Conservation (phyloP, 495 filamentous ascomycete genomes). For the Cladorrhinum samala region DNA sequence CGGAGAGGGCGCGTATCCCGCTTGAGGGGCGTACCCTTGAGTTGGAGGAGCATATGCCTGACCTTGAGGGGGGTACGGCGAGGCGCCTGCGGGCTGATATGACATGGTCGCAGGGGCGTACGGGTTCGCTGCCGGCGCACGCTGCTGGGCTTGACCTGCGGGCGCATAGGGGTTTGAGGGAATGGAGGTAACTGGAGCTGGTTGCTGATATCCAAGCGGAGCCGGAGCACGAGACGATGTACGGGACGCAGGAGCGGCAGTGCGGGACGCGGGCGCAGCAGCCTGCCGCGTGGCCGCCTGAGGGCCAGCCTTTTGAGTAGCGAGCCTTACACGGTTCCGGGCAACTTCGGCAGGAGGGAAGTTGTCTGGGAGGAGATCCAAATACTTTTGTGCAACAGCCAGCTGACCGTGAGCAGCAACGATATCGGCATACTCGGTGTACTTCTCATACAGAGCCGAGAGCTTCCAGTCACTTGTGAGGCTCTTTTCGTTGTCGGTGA, state of each 20-base stretch:
- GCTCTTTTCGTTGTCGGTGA: conserved; percentile 68
- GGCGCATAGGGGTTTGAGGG: conserved; percentile 33
- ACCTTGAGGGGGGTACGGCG: conserved; percentile 28
- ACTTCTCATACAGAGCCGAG: conserved; percentile 82
- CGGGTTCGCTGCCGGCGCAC: conserved; percentile 47
- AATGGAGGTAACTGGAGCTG: conserved; percentile 22
- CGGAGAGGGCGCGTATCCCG: conserved; percentile 30
- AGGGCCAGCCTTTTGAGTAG: conserved; percentile 59
- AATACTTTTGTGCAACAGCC: conserved; percentile 79
- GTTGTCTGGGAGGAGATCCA: conserved; percentile 76
- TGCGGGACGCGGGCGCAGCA: conserved; percentile 15
- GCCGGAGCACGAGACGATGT: conserved; percentile 26
- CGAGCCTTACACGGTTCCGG: conserved; percentile 77
- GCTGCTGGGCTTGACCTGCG: conserved; percentile 26
- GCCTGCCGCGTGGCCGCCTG: conserved; percentile 28
- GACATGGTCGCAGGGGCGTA: conserved; percentile 51
- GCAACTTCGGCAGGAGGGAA: conserved; percentile 88
- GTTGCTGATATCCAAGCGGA: conserved; percentile 35
- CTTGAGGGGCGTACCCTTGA: conserved; percentile 25
- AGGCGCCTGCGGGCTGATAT: conserved; percentile 25
- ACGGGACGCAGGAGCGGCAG: conserved; percentile 17
- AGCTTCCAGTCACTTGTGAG: conserved; percentile 82
- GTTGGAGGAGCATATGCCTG: neutral
- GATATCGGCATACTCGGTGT: conserved; percentile 94
- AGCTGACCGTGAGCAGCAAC: conserved; percentile 86